Evolutionary conservation across 2,329 filamentous ascomycete species (phyloP).

Genomic region (Fusarium metavorans): DNA sequence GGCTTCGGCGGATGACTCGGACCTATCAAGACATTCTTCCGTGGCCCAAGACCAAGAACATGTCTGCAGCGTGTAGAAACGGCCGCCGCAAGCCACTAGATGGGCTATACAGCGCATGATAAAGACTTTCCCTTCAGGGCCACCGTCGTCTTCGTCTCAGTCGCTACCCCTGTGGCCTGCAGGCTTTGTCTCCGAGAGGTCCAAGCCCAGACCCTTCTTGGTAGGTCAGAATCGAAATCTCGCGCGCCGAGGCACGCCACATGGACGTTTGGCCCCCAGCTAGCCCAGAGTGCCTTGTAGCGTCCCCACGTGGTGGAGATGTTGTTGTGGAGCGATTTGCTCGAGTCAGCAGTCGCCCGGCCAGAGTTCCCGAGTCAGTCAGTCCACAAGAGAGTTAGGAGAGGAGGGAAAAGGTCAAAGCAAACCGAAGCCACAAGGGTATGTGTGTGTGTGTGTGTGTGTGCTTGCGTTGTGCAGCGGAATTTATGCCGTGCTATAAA

Average conservation of each 20-base stretch:
- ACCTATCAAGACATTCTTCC: background rate
- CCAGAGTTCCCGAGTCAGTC: constrained; percentile 7
- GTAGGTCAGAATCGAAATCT: background rate
- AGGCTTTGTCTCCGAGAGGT: background rate
- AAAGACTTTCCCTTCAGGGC: background rate
- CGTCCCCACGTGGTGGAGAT: constrained; percentile 1
- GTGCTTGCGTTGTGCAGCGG: background rate
- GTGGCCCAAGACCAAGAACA: background rate
- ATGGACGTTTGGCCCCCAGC: background rate
- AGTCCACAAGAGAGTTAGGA: constrained; percentile 1
- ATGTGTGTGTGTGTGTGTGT: background rate
- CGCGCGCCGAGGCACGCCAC: background rate
- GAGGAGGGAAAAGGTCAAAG: background rate
- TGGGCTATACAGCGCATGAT: background rate
- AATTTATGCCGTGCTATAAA: background rate
- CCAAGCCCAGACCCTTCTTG: constrained; percentile 1
- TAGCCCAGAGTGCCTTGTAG: background rate
- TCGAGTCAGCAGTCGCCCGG: background rate
- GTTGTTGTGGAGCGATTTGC: background rate
- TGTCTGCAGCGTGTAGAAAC: background rate
- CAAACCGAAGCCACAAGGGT: background rate
- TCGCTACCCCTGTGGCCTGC: background rate
- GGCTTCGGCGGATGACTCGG: background rate
- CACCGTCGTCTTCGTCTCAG: background rate
- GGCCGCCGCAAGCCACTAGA: background rate